Evolutionary conservation across 345 rosid species (phyloP).

Genomic region (Populus tremula): DNA sequence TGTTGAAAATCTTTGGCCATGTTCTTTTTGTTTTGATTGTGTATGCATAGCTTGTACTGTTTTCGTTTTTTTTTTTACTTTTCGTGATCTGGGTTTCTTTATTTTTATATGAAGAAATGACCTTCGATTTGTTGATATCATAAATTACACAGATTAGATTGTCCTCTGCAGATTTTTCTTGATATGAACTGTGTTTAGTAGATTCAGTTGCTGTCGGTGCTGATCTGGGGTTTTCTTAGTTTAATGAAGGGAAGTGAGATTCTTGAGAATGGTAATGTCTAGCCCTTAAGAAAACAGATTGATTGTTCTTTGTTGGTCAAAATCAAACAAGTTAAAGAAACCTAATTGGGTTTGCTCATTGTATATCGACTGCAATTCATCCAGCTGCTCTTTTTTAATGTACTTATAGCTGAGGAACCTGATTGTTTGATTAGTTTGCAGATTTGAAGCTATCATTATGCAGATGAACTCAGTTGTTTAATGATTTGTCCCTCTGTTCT

Average conservation of each 20-base stretch:
- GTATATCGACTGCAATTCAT: neutral
- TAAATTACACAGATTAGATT: neutral
- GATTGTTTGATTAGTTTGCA: neutral
- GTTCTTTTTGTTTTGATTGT: neutral
- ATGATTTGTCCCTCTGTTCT: neutral
- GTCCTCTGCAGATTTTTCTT: neutral
- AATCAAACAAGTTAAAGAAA: neutral
- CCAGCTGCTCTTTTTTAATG: neutral
- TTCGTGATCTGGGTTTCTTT: conserved; percentile 12
- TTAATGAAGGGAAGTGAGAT: neutral
- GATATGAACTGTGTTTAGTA: neutral
- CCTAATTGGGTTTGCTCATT: neutral
- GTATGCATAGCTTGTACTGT: neutral
- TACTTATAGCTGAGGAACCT: neutral
- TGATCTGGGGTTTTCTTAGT: neutral
- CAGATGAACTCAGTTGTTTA: neutral
- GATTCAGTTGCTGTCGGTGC: neutral
- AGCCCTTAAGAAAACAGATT: neutral
- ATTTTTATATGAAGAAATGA: neutral
- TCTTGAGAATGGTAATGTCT: neutral
- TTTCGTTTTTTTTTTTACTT: neutral
- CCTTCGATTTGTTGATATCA: neutral
- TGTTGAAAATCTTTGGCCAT: neutral
- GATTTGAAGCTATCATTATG: neutral
- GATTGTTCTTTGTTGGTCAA: neutral